These are phyloP conservation scores for Eremomyces bilateralis DNA, from an alignment of 495 filamentous ascomycete species.

Conservation along the genomic window DNA sequence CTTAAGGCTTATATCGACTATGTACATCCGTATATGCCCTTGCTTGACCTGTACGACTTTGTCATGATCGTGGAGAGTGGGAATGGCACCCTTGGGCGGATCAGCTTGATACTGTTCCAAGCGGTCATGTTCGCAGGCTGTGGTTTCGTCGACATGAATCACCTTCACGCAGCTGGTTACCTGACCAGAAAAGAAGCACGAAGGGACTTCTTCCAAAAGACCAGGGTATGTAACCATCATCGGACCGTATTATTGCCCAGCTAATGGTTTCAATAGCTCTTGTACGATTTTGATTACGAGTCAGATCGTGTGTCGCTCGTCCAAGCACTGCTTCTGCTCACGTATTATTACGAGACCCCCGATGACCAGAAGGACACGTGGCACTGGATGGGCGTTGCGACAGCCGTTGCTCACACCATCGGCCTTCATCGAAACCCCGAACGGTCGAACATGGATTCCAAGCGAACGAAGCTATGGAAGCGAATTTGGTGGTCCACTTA, in stretches of 20 bases:
- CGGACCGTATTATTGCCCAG: constrained; percentile 2
- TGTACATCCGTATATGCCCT: constrained; percentile 79
- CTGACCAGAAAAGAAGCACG: constrained; percentile 47
- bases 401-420: constrained; percentile 16
- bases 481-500: constrained; percentile 90
- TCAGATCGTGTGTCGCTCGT: constrained; percentile 62
- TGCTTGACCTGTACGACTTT: constrained; percentile 57
- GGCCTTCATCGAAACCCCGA: constrained; percentile 35
- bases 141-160: constrained; percentile 52
- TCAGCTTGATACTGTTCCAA: constrained; percentile 63
- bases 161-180: constrained; percentile 48
- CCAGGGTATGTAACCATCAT: constrained; percentile 33
- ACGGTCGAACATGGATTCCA: constrained; percentile 45
- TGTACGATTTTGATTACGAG: constrained; percentile 80
- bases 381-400: constrained; percentile 19
- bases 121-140: constrained; percentile 65
- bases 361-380: constrained; percentile 20
- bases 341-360: constrained; percentile 21
- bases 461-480: constrained; percentile 62
- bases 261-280: constrained; percentile 20
- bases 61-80: constrained; percentile 38
- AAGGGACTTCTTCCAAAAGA: constrained; percentile 58
- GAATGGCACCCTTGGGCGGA: constrained; percentile 40
- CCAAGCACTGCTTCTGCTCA: constrained; percentile 66
- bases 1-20: constrained; percentile 58